These are phyloP conservation scores for Saccharomyces pastorianus DNA, from an alignment of 1,139 yeast species.

Conservation along the genomic window DNA sequence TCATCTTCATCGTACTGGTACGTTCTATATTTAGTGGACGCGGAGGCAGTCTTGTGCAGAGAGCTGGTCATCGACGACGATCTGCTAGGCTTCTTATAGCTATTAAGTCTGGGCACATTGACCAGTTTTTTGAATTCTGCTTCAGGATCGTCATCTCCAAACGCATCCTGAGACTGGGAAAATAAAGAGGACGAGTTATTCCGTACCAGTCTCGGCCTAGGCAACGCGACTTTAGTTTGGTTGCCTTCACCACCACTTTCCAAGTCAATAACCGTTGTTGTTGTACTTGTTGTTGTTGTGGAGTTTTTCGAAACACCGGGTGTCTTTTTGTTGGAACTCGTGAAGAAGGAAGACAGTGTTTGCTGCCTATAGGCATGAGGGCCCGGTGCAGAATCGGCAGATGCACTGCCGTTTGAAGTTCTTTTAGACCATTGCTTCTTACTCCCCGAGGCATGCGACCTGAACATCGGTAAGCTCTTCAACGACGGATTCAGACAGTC, in stretches of 20 bases:
- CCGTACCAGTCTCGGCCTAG: background rate
- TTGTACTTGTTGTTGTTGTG: background rate
- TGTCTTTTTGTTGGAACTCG: background rate
- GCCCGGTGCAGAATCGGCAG: background rate
- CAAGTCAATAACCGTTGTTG: background rate
- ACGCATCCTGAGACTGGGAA: constrained; percentile 28
- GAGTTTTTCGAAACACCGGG: background rate
- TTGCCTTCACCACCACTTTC: background rate
- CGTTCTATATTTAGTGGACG: background rate
- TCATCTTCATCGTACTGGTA: constrained; percentile 4
- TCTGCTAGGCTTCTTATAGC: constrained; percentile 16
- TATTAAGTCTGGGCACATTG: constrained; percentile 19
- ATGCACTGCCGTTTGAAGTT: background rate
- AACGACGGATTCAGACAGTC: background rate
- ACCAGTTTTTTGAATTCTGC: constrained; percentile 18
- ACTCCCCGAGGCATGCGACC: background rate
- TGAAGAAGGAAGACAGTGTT: background rate
- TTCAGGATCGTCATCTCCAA: constrained; percentile 27
- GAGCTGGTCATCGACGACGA: constrained; percentile 7
- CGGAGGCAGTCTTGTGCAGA: background rate
- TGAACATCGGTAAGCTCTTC: background rate
- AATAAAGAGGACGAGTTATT: constrained; percentile 6
- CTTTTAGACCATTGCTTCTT: background rate
- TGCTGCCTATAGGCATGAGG: background rate
- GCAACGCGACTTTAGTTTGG: background rate